Base-by-base conservation (phyloP, 2,329 filamentous ascomycete genomes). In the Talaromyces funiculosus region DNA sequence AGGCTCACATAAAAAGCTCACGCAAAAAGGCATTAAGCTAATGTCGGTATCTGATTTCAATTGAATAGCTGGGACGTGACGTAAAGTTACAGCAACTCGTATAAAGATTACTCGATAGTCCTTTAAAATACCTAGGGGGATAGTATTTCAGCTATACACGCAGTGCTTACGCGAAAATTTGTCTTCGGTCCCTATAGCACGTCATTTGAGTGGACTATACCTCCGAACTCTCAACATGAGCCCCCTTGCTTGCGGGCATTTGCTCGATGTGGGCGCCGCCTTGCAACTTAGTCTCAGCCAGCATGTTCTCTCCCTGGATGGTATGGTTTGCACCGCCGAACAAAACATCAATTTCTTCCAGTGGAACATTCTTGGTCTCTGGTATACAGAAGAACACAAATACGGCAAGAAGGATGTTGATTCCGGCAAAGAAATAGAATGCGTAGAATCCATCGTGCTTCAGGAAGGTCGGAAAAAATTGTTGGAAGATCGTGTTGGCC, bases 391-490 rank as follows among this genome's bases (percentile, higher is more conserved):
- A 82, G 65, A 67, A 82, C 40, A 82, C 80, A 60, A 81, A 83
- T 35, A 73, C 38, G 14, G 74, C 76, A n/a, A 83, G 75, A 40
- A 81, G 63, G 64, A 82, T 70, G 67, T 83, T 81, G 58, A 80
- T 79, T 6, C 77, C 80, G 0, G 79, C 80, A 61, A 83, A 82
- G 75, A 83, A 80, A 71, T 82, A 82, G 64, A 83, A 83, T 5
- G 80, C 80, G 64, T 81, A 82, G 68, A 82, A 83, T 16, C 80
- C 80, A 54, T 77, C 76, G 67, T 87, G 85, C 57, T 81, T 77
- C 16, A 88, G 79, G 76, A 89, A 88, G 12, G 80, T 82, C 12
- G 86, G 86, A 78, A 89, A 88, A 78, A 88, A 88, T 64, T 89
- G 86, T 71, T 88, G 84, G 68, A 88, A 84, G 65, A 88, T 82